Evolutionary conservation across 371 early-diverging fungal genomes (phyloP), one percentile per base, ranked within the genome.

Genomic region (Mycotypha africana): DNA sequence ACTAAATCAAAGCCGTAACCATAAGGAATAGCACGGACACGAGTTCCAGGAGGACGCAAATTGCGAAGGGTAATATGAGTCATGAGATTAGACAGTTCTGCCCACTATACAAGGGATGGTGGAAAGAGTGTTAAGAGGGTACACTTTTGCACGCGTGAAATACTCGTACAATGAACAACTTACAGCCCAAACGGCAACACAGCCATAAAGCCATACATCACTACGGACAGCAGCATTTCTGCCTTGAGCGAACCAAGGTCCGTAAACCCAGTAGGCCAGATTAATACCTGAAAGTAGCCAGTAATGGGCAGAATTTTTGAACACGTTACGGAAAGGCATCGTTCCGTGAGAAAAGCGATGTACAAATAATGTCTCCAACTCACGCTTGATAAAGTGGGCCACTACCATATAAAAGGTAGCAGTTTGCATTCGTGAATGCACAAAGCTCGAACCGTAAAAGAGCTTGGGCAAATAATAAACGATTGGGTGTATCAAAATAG

Each of bases 241-340:
- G 31, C 85, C 86, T 10, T 70, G 58, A 24, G 77, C 79, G 42
- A 61, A 75, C 71, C 78, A 75, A 16, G 92, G 93, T 22, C 82
- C 78, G 64, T 92, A 93, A 30, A 89, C 67, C 70, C 85, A 85
- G 72, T 85, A 92, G 22, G 92, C 97, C 38, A 94, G 64, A 39
- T 86, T 78, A 42, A 91, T 47, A 21, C 97, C 97, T 14, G 88
- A 84, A n/a, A 94, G 65, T 35, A 95, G 47, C 80, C 93, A 93
- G 68, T 97, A 97, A 63, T 97, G 97, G 42, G 82, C 79, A 38
- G 91, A 91, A 76, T 97, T 97, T 69, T 96, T 96, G 57, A 94
- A 92, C 7, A 97, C 74, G 58, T 95, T 95, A 19, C 53, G 42
- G 54, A 94, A 73, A 20, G 97, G 97, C 97, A 97, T 97, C 12